A percentile compares a stretch with the other conserved stretches of the same genome.
These are phyloP conservation scores for Phytophthora palmivora DNA, from an alignment of 352 stramenopile genomes.

Conservation along the genomic window DNA sequence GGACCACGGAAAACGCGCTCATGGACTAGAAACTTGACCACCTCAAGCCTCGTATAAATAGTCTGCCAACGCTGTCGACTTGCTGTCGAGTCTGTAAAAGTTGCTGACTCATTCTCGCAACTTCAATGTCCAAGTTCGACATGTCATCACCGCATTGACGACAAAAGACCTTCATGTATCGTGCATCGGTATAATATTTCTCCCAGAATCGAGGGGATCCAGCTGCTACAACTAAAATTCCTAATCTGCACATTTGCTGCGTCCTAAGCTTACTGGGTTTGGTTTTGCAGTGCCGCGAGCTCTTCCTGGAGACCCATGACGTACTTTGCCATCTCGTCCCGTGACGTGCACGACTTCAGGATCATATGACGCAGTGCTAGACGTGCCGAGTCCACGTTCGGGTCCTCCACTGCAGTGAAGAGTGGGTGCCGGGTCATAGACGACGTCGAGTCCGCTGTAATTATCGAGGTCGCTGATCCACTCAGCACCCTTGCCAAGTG, in stretches of 20 bases:
- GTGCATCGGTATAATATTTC: constrained; percentile 26
- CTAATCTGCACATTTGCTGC: constrained; percentile 19
- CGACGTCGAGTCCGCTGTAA: constrained; percentile 21
- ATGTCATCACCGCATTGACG: neutral
- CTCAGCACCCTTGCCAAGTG: constrained; percentile 19
- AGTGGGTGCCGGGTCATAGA: constrained; percentile 41
- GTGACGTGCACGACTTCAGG: constrained; percentile 55
- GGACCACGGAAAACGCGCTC: constrained; percentile 31
- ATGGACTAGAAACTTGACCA: neutral
- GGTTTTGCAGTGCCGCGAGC: constrained; percentile 49
- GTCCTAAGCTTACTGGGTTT: constrained; percentile 31
- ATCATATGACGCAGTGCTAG: constrained; percentile 59
- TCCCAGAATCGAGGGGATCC: constrained; percentile 10
- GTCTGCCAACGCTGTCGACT: neutral
- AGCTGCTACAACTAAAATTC: constrained; percentile 25
- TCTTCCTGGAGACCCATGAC: constrained; percentile 63
- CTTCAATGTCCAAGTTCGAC: no score
- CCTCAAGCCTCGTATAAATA: constrained; percentile 13
- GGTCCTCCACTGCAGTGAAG: constrained; percentile 33
- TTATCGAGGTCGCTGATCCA: constrained; percentile 8
- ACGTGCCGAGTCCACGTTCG: constrained; percentile 44
- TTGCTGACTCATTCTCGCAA: no score
- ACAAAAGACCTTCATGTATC: neutral
- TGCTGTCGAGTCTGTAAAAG: no score
- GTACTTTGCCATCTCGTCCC: constrained; percentile 63